Evolutionary conservation across 768 basidiomycete genomes (phyloP), one percentile per base, ranked within the genome.

Genomic region (Podaxis sp.): DNA sequence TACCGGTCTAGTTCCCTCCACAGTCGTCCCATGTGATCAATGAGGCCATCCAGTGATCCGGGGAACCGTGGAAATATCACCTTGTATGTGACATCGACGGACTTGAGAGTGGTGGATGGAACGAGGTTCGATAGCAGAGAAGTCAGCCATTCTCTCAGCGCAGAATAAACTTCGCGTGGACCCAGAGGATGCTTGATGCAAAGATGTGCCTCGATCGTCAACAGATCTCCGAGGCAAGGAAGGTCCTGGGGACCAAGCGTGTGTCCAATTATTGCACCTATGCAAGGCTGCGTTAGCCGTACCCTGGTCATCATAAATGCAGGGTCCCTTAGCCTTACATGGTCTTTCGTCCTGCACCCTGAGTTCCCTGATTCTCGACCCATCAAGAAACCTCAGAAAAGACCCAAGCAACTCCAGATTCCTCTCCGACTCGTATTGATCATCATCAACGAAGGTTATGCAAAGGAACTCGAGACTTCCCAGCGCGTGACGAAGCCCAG

Each of bases 321-420:
- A 51, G 24, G 22, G 20, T 46, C 4, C 17, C 38, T 60, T 59
- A 60, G 28, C 4, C 51, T 60, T 59, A 60, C 59, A 26, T 17
- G 59, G 59, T 53, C 59, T 37, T 60, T 60, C 51, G 26, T 60
- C 59, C 26, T 60, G 58, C 15, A 59, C 58, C 58, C 58, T 59
- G 58, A 59, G 30, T 24, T 59, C 58, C 36, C 36, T 28, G 30
- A 59, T 60, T 15, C 28, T 60, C 46, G 59, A 53, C 38, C 22
- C 51, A 38, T 53, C 59, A 60, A 60, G 59, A 30, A 52, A 60
- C 49, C 40, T 52, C 40, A 53, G 37, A 44, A 60, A 60, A 52
- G 50, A 40, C 36, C 51, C 38, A 20, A 60, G 13, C 37, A 60
- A 12, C 36, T 60, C 50, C 0, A 60, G 49, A 26, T 60, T 60